A percentile compares a stretch with the other conserved stretches of the same genome.
Evolutionary conservation across 768 basidiomycete species (phyloP).

Genomic region (Dioszegia crocea): DNA sequence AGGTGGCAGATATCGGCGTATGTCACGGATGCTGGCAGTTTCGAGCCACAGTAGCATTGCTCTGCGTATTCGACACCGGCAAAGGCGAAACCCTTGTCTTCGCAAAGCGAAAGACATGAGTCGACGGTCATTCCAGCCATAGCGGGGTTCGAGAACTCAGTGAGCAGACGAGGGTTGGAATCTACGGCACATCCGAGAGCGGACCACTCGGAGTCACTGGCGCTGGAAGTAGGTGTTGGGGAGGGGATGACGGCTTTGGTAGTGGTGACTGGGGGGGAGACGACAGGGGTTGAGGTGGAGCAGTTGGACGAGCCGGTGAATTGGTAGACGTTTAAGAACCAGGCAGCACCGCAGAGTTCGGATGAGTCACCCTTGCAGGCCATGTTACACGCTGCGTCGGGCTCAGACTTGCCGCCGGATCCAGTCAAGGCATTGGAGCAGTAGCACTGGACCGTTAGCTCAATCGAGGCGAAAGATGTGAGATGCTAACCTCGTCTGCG

Average conservation of each 20-base stretch:
- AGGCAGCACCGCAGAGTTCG: conserved; percentile 29
- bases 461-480: neutral
- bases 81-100: conserved; percentile 43
- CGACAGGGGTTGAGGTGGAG: conserved; percentile 3
- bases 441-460: conserved; percentile 39
- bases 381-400: conserved; percentile 29
- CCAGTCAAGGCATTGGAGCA: conserved; percentile 45
- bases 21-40: conserved; percentile 21
- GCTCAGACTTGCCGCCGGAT: conserved; percentile 23
- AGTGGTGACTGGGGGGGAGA: neutral
- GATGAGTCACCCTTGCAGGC: conserved; percentile 29
- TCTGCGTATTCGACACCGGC: conserved; percentile 48
- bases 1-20: conserved; percentile 36
- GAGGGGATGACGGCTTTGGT: conserved; percentile 10
- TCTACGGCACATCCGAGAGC: conserved; percentile 47
- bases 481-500: conserved; percentile 39
- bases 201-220: conserved; percentile 43
- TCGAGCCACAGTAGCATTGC: conserved; percentile 49
- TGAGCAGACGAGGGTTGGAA: conserved; percentile 25
- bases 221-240: conserved; percentile 10
- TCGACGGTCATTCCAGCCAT: conserved; percentile 44
- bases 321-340: conserved; percentile 41
- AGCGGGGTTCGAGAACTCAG: conserved; percentile 11
- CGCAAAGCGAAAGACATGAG: conserved; percentile 43
- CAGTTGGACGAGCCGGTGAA: conserved; percentile 21